Evolutionary conservation across 345 rosid genomes (phyloP).

Genomic region (rapeseed (Brassica napus)): DNA sequence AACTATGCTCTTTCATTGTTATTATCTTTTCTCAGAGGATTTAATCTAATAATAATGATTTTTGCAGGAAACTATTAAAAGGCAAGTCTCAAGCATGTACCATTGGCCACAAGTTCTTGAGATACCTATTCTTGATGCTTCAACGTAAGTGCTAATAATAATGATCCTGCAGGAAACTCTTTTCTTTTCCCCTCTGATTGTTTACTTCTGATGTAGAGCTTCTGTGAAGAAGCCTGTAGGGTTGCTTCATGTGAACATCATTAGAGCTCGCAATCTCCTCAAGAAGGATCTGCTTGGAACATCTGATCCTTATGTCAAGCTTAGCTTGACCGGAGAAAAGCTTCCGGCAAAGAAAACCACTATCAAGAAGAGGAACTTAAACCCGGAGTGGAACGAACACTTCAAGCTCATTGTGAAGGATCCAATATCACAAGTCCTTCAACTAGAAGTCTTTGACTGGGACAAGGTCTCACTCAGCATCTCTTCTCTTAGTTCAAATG

Average conservation of each 20-base stretch:
- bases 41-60: constrained; percentile 14
- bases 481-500: not conserved
- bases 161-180: too few relatives aligned
- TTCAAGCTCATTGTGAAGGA: constrained; percentile 73
- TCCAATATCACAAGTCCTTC: constrained; percentile 61
- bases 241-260: constrained; percentile 64
- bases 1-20: constrained; percentile 5
- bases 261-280: constrained; percentile 60
- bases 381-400: constrained; percentile 81
- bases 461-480: constrained; percentile 56
- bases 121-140: constrained; percentile 62
- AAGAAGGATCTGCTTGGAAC: constrained; percentile 69
- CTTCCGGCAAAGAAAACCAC: constrained; percentile 72
- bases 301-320: constrained; percentile 75
- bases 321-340: constrained; percentile 61
- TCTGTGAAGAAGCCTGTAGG: constrained; percentile 77
- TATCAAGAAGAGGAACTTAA: constrained; percentile 67
- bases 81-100: constrained; percentile 58
- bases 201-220: constrained; percentile 41
- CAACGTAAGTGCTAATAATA: constrained; percentile 44
- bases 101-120: constrained; percentile 76
- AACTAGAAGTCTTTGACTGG: constrained; percentile 75
- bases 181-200: constrained; percentile 8
- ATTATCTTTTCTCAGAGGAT: not conserved
- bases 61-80: constrained; percentile 57